Evolutionary conservation across 1,139 yeast species (phyloP).

Genomic region (Pichia sp.): DNA sequence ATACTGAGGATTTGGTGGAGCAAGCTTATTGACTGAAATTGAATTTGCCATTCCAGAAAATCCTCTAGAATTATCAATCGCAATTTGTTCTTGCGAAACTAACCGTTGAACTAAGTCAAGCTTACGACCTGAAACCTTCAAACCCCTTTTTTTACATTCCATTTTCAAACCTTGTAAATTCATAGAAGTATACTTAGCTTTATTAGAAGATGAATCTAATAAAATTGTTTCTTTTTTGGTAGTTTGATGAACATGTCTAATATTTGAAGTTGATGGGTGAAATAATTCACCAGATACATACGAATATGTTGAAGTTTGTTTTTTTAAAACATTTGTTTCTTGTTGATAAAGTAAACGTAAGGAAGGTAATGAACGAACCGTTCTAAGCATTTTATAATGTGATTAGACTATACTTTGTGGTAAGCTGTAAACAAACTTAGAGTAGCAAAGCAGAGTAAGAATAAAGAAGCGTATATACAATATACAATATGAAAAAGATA

Average conservation of each 20-base stretch:
- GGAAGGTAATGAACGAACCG: slow-evolving; percentile 34
- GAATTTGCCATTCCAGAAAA: slow-evolving; percentile 1
- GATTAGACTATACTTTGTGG: neutral
- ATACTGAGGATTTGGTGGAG: slow-evolving; percentile 4
- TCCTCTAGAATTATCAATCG: slow-evolving; percentile 9
- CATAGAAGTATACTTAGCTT: slow-evolving; percentile 34
- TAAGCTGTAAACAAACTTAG: too few relatives aligned
- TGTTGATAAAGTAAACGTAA: slow-evolving; percentile 27
- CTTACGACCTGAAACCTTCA: slow-evolving; percentile 51
- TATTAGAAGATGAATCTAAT: slow-evolving; percentile 26
- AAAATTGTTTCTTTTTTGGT: slow-evolving; percentile 33
- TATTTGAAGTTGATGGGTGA: slow-evolving; percentile 14
- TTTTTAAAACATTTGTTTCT: slow-evolving; percentile 13
- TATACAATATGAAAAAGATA: too few relatives aligned
- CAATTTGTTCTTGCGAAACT: slow-evolving; percentile 18
- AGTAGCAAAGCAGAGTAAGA: too few relatives aligned
- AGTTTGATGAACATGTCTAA: slow-evolving; percentile 37
- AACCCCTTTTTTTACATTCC: slow-evolving; percentile 51
- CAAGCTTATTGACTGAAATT: neutral
- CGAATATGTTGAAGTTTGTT: slow-evolving; percentile 6
- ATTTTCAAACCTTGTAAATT: slow-evolving; percentile 43
- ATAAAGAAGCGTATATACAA: too few relatives aligned
- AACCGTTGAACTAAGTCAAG: slow-evolving; percentile 47
- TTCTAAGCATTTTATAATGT: slow-evolving; percentile 22
- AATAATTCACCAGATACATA: slow-evolving; percentile 12